Evolutionary conservation across 768 basidiomycete genomes (phyloP).

Genomic region (Naganishia friedmannii): DNA sequence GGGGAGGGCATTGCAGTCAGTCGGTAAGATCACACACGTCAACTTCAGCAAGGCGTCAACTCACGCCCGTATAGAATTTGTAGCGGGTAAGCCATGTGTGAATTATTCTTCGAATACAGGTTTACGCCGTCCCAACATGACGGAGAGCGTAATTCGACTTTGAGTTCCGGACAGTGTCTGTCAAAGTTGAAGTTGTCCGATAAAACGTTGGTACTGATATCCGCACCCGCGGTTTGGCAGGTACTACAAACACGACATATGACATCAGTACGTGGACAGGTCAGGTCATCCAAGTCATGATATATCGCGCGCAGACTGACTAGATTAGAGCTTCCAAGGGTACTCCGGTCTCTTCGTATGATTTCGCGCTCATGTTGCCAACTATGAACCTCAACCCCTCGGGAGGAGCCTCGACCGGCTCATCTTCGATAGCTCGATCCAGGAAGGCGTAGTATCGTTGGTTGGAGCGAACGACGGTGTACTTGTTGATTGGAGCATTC

Average conservation of each 20-base stretch:
- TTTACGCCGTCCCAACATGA: slow-evolving; percentile 48
- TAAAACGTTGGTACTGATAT: slow-evolving; percentile 16
- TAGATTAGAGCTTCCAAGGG: slow-evolving; percentile 12
- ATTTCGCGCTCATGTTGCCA: slow-evolving; percentile 42
- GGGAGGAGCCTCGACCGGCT: slow-evolving; percentile 42
- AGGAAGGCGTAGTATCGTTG: slow-evolving; percentile 46
- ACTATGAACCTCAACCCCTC: slow-evolving; percentile 44
- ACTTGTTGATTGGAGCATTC: slow-evolving; percentile 18
- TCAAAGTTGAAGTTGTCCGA: slow-evolving; percentile 39
- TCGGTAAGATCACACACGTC: slow-evolving; percentile 36
- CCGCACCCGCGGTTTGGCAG: slow-evolving; percentile 11
- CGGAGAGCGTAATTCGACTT: slow-evolving; percentile 43
- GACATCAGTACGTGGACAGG: neutral
- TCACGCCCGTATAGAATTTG: slow-evolving; percentile 30
- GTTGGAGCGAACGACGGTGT: slow-evolving; percentile 5
- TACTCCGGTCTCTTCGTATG: slow-evolving; percentile 30
- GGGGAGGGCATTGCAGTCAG: slow-evolving; percentile 34
- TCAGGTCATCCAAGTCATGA: neutral
- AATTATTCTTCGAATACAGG: slow-evolving; percentile 37
- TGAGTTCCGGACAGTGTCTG: slow-evolving; percentile 39
- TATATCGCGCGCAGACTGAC: neutral
- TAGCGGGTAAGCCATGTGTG: slow-evolving; percentile 43
- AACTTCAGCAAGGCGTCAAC: slow-evolving; percentile 9
- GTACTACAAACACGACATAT: neutral
- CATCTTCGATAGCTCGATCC: slow-evolving; percentile 34